These are phyloP conservation scores for Effrenium voratum DNA, from an alignment of 73 alveolate genomes.

Conservation along the genomic window DNA sequence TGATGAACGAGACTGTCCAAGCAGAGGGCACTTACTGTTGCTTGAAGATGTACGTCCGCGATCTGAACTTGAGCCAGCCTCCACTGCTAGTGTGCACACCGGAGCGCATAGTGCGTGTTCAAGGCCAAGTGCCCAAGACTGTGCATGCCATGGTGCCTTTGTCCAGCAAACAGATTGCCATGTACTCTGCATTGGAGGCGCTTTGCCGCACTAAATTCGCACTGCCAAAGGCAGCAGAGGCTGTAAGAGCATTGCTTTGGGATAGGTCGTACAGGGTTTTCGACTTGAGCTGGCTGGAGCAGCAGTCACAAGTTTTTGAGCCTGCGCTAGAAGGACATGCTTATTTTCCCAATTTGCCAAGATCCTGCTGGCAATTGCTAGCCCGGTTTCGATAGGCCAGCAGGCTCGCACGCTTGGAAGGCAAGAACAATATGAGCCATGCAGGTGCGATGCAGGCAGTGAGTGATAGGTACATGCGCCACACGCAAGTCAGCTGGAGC, in stretches of 20 bases:
- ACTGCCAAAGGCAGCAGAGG: not conserved
- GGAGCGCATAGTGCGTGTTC: not conserved
- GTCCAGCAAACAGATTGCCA: not conserved
- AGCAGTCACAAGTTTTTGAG: not conserved
- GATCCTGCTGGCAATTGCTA: not conserved
- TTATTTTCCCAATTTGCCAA: not conserved
- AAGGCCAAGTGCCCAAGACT: not conserved
- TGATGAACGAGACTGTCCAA: not conserved
- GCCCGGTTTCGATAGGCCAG: not conserved
- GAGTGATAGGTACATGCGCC: too few relatives aligned
- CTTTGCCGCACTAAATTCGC: not conserved
- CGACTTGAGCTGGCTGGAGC: not conserved
- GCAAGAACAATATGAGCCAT: too few relatives aligned
- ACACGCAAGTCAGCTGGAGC: too few relatives aligned
- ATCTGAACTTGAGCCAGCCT: conserved; percentile 2
- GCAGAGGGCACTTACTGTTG: not conserved
- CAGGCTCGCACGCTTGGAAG: too few relatives aligned
- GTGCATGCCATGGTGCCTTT: not conserved
- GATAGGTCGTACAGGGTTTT: not conserved
- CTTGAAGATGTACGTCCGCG: conserved; percentile 12
- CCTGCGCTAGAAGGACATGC: not conserved
- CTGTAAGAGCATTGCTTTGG: not conserved
- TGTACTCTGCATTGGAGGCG: not conserved
- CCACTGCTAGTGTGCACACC: not conserved
- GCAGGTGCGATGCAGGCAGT: too few relatives aligned